Conservation (phyloP, 768 basidiomycete species). For the Pleurotus tuoliensis region DNA sequence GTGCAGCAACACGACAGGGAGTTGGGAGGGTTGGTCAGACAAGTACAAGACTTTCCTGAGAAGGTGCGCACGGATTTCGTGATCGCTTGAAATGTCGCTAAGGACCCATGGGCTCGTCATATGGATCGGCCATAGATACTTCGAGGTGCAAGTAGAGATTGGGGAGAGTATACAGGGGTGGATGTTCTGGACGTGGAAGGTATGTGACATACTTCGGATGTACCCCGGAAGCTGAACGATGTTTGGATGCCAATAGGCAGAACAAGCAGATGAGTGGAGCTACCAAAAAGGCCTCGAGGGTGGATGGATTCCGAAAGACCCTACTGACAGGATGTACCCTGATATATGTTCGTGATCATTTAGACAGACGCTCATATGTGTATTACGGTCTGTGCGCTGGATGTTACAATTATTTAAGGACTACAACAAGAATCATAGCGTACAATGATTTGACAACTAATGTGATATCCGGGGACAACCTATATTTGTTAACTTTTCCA, state of each 20-base stretch:
- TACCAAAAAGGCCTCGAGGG: constrained; percentile 70
- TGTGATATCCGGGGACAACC: no score
- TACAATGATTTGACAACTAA: no score
- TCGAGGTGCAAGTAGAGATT: constrained; percentile 74
- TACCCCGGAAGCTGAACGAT: background rate
- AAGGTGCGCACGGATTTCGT: constrained; percentile 37
- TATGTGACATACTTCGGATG: constrained; percentile 19
- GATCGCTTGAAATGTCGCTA: background rate
- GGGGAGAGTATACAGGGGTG: constrained; percentile 72
- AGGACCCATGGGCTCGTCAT: background rate
- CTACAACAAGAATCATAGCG: no score
- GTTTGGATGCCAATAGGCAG: constrained; percentile 35
- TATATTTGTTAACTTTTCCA: no score
- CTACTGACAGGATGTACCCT: constrained; percentile 62
- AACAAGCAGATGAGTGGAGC: constrained; percentile 73
- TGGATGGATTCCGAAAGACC: constrained; percentile 75
- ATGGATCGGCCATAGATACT: constrained; percentile 43
- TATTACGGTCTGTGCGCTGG: constrained; percentile 8
- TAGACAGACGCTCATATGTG: constrained; percentile 2
- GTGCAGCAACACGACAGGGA: constrained; percentile 63
- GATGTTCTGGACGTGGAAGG: constrained; percentile 82
- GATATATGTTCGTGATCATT: constrained; percentile 46
- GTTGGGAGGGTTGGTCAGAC: constrained; percentile 50
- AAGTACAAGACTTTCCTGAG: constrained; percentile 62
- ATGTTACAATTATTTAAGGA: background rate